phyloP scores from a whole-genome alignment of 2,329 filamentous ascomycete species.

The Capronia coronata region DNA sequence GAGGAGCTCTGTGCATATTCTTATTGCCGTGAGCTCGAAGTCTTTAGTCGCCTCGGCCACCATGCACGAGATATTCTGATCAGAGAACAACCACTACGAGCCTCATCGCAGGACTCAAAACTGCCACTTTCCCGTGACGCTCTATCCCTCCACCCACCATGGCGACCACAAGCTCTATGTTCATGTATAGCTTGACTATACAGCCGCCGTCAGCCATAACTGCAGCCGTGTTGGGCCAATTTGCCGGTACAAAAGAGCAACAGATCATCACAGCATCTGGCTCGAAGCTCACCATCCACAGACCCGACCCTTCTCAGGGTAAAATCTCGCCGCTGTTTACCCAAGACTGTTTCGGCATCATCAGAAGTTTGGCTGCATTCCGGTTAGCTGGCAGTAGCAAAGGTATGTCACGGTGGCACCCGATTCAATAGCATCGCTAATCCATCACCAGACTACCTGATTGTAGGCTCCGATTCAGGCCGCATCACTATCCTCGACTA shows the following conservation, averaged over 20 bases:
- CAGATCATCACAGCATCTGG: slow-evolving; percentile 93
- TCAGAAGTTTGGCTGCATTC: slow-evolving; percentile 80
- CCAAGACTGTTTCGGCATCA: slow-evolving; percentile 94
- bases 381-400: slow-evolving; percentile 88
- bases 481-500: slow-evolving; percentile 94
- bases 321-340: slow-evolving; percentile 81
- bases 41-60: neutral
- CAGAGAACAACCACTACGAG: neutral
- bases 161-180: slow-evolving; percentile 98
- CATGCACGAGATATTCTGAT: neutral
- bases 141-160: slow-evolving; percentile 47
- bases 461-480: slow-evolving; percentile 90
- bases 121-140: no score
- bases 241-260: slow-evolving; percentile 93
- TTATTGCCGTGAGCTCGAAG: neutral
- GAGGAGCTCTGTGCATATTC: neutral
- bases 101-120: neutral
- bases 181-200: slow-evolving; percentile 94
- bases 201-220: slow-evolving; percentile 84
- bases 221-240: slow-evolving; percentile 89
- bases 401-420: slow-evolving; percentile 52
- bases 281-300: slow-evolving; percentile 78
- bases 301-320: slow-evolving; percentile 76
- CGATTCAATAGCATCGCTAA: slow-evolving; percentile 8
- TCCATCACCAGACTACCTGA: slow-evolving; percentile 71